Evolutionary conservation across 768 basidiomycete genomes (phyloP), one percentile per base, ranked within the genome.

Genomic region (Pulveroboletus sp.): DNA sequence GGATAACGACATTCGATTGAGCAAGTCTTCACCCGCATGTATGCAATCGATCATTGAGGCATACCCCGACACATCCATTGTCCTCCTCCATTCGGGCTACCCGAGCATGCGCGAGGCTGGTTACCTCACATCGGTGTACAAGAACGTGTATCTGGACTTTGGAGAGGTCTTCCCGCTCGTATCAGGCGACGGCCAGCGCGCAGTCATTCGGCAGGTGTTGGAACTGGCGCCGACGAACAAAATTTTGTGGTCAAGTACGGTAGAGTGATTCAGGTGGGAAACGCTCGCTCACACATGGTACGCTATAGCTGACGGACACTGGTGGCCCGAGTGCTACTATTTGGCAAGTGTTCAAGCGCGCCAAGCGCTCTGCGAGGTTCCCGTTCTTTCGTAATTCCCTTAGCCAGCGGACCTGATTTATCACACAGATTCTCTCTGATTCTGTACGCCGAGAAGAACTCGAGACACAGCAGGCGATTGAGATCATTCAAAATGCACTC

Each of bases 321-420:
- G 82, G 78, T 89, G 85, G 80, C 89, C 88, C 3, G 89, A 89
- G 61, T 76, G 79, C 0, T 91, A 78, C 58, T 89, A 88, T 62
- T 72, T 90, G 11, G 85, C 80, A 3, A 76, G 73, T 6, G 39
- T 76, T 1, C 89, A 90, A 68, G 79, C 84, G 3, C 76, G 89
- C 24, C 62, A 79, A 36, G 81, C 75, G 0, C 66, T 91, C 30
- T 85, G 71, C 51, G 72, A 80, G 52, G 87, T 85, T 50, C 71
- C 51, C 8, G 7, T 37, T 11, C 42, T 12, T 24, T 39, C 5
- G 32, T 15, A 3, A 17, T 11, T 39, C 28, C 26, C 17, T 10
- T 33, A 28, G 21, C 39, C 51, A 78, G 79, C 80, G 40, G 83
- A 89, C 57, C 81, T 78, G 8, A 80, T 81, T 57, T 81, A 31